Evolutionary conservation across 2,329 filamentous ascomycete species (phyloP).

Genomic region (Neonectria ditissima): DNA sequence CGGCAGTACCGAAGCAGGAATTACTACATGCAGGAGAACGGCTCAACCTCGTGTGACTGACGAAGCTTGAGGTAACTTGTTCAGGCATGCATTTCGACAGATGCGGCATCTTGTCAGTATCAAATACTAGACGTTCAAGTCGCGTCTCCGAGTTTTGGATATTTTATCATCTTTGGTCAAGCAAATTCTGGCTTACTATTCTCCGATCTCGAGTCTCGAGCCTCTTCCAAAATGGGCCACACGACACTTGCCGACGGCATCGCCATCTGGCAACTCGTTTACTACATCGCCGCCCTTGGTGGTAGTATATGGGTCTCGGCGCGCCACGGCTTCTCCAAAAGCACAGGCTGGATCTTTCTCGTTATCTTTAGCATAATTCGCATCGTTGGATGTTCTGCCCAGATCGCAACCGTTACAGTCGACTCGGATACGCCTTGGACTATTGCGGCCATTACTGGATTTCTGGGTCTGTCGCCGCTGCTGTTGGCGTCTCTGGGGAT

Average conservation of each 20-base stretch:
- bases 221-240: constrained; percentile 9
- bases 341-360: constrained; percentile 18
- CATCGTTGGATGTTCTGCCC: constrained; percentile 10
- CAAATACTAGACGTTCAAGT: neutral
- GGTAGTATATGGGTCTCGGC: constrained; percentile 9
- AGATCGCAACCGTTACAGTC: constrained; percentile 12
- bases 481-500: constrained; percentile 19
- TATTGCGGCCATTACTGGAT: neutral
- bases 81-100: constrained; percentile 12
- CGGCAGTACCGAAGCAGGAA: neutral
- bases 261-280: constrained; percentile 12
- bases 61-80: neutral
- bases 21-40: neutral
- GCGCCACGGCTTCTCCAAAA: constrained; percentile 17
- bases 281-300: neutral
- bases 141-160: neutral
- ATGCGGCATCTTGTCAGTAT: neutral
- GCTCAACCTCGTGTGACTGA: neutral
- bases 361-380: constrained; percentile 14
- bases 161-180: neutral
- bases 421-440: constrained; percentile 5
- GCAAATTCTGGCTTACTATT: neutral
- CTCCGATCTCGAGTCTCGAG: neutral
- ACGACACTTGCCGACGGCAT: constrained; percentile 10
- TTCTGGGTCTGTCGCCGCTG: constrained; percentile 15